Evolutionary conservation across 352 stramenopile species (phyloP).

Genomic region (Globisporangium cylindrosporum): DNA sequence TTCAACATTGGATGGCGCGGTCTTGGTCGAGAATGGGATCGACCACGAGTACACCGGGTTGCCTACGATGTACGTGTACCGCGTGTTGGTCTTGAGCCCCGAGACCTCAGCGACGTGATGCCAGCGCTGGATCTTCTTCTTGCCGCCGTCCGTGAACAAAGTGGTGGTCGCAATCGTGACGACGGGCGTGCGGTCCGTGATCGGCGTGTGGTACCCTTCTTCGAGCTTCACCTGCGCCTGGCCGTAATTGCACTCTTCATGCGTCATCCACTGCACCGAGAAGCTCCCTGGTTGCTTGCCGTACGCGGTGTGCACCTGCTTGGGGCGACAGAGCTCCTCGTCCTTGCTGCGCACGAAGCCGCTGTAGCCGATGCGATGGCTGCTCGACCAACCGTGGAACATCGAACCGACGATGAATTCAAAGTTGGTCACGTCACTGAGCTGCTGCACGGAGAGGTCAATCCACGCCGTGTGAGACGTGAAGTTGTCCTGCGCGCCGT

Average conservation of each 20-base stretch:
- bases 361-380: conserved; percentile 60
- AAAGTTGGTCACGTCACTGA: conserved; percentile 23
- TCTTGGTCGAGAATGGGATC: conserved; percentile 78
- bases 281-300: conserved; percentile 54
- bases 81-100: conserved; percentile 53
- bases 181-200: conserved; percentile 40
- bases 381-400: conserved; percentile 75
- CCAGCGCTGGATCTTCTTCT: conserved; percentile 53
- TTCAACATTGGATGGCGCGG: conserved; percentile 39
- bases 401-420: conserved; percentile 78
- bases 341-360: conserved; percentile 34
- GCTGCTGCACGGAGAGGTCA: conserved; percentile 22
- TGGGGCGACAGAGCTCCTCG: conserved; percentile 57
- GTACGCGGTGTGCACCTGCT: conserved; percentile 83
- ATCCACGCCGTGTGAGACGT: conserved; percentile 71
- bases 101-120: conserved; percentile 69
- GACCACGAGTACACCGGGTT: conserved; percentile 78
- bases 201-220: conserved; percentile 50
- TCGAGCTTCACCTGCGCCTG: conserved; percentile 51
- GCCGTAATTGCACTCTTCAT: conserved; percentile 45
- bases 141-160: conserved; percentile 64
- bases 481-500: conserved; percentile 43
- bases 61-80: conserved; percentile 85
- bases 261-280: conserved; percentile 78
- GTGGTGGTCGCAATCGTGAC: conserved; percentile 45